phyloP scores from a whole-genome alignment of 106 monocot genomes.

The Ottelia alismoides region DNA sequence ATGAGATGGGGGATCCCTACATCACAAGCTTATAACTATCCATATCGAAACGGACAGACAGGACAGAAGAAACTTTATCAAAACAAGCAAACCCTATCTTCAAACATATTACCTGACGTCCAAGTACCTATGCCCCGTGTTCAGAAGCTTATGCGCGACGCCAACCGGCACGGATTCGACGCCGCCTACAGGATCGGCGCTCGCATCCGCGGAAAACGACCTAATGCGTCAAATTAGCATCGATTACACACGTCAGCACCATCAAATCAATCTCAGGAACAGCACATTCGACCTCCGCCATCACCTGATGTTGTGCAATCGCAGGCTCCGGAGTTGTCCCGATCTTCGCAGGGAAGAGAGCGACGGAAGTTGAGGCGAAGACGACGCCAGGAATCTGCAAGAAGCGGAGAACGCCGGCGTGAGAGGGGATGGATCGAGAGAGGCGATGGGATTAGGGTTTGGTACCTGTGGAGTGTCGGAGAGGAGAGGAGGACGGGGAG shows the following conservation, averaged over 20 bases:
- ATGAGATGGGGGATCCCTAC: too few relatives aligned
- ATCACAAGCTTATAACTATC: too few relatives aligned
- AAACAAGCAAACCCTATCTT: too few relatives aligned
- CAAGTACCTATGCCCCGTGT: background rate
- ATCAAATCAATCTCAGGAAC: background rate
- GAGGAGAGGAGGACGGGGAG: background rate
- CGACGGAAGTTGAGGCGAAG: background rate
- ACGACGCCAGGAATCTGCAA: background rate
- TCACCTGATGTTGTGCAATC: background rate
- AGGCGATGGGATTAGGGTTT: too few relatives aligned
- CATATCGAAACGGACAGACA: too few relatives aligned
- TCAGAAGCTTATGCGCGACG: background rate
- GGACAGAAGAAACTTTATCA: too few relatives aligned
- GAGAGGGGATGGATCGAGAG: too few relatives aligned
- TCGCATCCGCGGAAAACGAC: background rate
- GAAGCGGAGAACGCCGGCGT: too few relatives aligned
- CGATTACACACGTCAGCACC: background rate
- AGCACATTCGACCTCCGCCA: background rate
- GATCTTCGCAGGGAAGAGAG: background rate
- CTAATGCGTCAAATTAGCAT: too few relatives aligned
- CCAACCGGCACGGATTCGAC: background rate
- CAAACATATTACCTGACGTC: conserved; percentile 1
- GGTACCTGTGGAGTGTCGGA: too few relatives aligned
- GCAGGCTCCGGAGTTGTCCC: background rate
- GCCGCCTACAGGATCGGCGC: background rate